Base-by-base conservation (phyloP, 148 eudicot genomes). In the Chenopodium album region DNA sequence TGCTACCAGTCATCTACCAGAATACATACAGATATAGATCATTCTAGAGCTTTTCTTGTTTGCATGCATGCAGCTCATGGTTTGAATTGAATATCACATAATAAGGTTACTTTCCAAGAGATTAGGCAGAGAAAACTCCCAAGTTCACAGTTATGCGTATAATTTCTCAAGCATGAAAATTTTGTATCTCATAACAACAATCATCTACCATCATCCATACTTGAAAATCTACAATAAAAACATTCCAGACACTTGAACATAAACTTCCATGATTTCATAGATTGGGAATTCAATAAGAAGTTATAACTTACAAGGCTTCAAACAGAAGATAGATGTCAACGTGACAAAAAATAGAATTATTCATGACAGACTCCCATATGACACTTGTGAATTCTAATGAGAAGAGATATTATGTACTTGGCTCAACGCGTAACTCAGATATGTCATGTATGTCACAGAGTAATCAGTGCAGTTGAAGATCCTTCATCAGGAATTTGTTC, bases 351-450 rank as follows among this genome's bases (percentile, higher is more conserved):
- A 29, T 67, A 47, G 72, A 47, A 56, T 50, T 50, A 74, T 74
- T 50, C n/a, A 76, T 85, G 31, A 79, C 52, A 19, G 32, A 47
- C 44, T 7, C 62, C 78, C 73, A 72, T 44, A 65, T 32, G 28
- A 71, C 7, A 26, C 23, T 50, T 26, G 52, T 73, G 29, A 81
- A 56, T 47, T 73, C 54, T 41, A 72, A 78, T 34, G 79, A 84
- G 69, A 73, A 78, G 71, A 74, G 74, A 81, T 80, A 81, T 81
- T 80, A 81, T 81, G 80, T 86, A 80, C 89, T 82, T 73, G 65
- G 47, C 31, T 80, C 56, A 59, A 65, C 8, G 6, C 76, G 77
- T n/a, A 67, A 63, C 37, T n/a, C 2, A n/a, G 44, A 19, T 34
- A 71, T 50, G 8, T 12, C 52, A 22, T 28, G 16, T 72, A 62